Conservation (phyloP, 31 red algal species). For the Porphyra umbilicalis region DNA sequence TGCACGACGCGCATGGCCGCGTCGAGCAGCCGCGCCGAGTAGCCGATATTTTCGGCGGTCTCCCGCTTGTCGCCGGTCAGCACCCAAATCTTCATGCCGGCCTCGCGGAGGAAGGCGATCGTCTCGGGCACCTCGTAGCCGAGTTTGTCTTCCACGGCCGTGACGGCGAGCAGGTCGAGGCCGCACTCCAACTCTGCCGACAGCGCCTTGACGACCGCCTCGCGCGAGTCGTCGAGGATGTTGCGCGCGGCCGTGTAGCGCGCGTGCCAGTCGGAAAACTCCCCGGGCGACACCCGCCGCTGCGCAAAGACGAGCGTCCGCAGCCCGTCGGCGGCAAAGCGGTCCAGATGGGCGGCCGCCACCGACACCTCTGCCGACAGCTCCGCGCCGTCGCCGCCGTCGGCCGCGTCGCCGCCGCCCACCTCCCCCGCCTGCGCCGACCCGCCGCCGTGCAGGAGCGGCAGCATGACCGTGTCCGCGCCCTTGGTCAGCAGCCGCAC, state of each 20-base stretch:
- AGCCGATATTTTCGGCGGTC: conserved; percentile 95
- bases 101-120: conserved; percentile 70
- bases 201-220: conserved; percentile 16
- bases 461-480: conserved; percentile 76
- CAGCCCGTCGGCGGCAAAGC: conserved; percentile 71
- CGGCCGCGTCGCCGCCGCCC: not conserved
- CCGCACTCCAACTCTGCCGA: conserved; percentile 42
- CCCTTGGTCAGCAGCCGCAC: conserved; percentile 74
- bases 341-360: conserved; percentile 21
- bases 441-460: conserved; percentile 16
- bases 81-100: conserved; percentile 91
- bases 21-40: conserved; percentile 56
- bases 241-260: conserved; percentile 38
- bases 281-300: conserved; percentile 27
- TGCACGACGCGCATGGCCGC: conserved; percentile 44
- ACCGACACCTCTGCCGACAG: conserved; percentile 9
- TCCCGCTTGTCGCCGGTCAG: conserved; percentile 87
- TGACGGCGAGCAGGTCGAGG: conserved; percentile 59
- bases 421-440: too few relatives aligned
- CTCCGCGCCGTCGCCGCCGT: not conserved
- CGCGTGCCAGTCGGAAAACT: conserved; percentile 40
- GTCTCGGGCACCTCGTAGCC: conserved; percentile 73
- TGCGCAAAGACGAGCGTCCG: conserved; percentile 78
- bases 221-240: conserved; percentile 20
- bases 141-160: conserved; percentile 89